Conservation (phyloP, 2,329 filamentous ascomycete species). For the Trichoderma asperellum region DNA sequence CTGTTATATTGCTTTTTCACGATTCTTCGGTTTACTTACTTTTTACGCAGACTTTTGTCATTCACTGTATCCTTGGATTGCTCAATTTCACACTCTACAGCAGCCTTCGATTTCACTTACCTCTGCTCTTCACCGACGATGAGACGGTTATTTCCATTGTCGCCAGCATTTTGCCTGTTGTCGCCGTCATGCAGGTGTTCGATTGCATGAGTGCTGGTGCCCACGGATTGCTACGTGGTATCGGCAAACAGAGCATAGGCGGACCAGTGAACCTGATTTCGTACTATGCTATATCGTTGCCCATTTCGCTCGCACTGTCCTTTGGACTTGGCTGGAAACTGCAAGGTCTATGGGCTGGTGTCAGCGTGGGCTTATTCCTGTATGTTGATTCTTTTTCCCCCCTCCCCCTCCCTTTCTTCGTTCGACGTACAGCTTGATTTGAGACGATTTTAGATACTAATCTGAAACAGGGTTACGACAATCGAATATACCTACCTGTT, state of each 20-base stretch:
- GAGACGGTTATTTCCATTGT: constrained; percentile 70
- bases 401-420: neutral
- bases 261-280: constrained; percentile 85
- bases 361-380: constrained; percentile 71
- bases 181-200: constrained; percentile 87
- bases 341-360: constrained; percentile 78
- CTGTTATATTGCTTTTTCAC: neutral
- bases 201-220: constrained; percentile 79
- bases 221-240: constrained; percentile 82
- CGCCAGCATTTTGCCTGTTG: constrained; percentile 73
- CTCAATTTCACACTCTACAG: constrained; percentile 76
- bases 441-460: constrained; percentile 27
- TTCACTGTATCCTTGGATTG: constrained; percentile 71
- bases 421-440: neutral
- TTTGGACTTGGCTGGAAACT: constrained; percentile 80
- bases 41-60: constrained; percentile 56
- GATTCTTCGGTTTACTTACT: neutral
- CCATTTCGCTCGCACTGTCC: constrained; percentile 76
- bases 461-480: constrained; percentile 48
- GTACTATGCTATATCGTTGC: constrained; percentile 86
- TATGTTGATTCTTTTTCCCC: constrained; percentile 42
- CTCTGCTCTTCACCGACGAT: constrained; percentile 77
- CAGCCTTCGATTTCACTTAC: constrained; percentile 71
- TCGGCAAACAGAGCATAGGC: constrained; percentile 87
- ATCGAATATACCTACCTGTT: constrained; percentile 60